Evolutionary conservation across 2,329 filamentous ascomycete genomes (phyloP).

Genomic region (Chrysosporium keratinophilum): DNA sequence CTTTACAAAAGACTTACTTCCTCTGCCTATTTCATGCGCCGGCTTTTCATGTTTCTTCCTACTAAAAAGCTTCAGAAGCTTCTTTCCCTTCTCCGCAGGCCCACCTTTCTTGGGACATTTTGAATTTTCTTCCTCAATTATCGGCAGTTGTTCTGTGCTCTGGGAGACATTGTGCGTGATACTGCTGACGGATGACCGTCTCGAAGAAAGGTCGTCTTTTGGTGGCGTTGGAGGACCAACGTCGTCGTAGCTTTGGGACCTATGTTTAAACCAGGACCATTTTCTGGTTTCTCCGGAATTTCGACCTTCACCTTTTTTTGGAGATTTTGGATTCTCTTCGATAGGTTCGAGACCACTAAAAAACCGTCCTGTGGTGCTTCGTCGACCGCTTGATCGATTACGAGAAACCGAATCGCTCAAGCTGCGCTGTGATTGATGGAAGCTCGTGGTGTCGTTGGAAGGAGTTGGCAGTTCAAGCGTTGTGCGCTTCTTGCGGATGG

Average conservation of each 20-base stretch:
- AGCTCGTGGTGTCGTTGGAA: not conserved
- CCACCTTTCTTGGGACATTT: conserved; percentile 6
- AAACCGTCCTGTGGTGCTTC: conserved; percentile 16
- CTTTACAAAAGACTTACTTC: conserved; percentile 28
- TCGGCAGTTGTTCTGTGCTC: not conserved
- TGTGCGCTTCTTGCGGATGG: conserved; percentile 41
- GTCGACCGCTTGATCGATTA: conserved; percentile 4
- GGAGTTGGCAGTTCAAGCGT: conserved; percentile 12
- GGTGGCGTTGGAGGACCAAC: conserved; percentile 16
- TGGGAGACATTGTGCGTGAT: conserved; percentile 13
- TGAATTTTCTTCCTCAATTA: not conserved
- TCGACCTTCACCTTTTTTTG: conserved; percentile 21
- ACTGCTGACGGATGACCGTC: conserved; percentile 21
- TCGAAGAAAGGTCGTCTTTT: conserved; percentile 17
- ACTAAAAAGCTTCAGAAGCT: conserved; percentile 45
- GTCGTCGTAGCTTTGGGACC: conserved; percentile 23
- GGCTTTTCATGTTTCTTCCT: conserved; percentile 38
- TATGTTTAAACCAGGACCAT: conserved; percentile 39
- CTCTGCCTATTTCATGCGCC: conserved; percentile 23
- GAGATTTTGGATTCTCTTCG: conserved; percentile 31
- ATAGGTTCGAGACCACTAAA: conserved; percentile 34
- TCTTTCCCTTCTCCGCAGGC: conserved; percentile 17
- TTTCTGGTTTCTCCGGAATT: conserved; percentile 30
- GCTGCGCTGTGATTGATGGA: not conserved
- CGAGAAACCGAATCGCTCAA: not conserved